Conservation (phyloP, 2,329 filamentous ascomycete species). For the Cercospora canescens region DNA sequence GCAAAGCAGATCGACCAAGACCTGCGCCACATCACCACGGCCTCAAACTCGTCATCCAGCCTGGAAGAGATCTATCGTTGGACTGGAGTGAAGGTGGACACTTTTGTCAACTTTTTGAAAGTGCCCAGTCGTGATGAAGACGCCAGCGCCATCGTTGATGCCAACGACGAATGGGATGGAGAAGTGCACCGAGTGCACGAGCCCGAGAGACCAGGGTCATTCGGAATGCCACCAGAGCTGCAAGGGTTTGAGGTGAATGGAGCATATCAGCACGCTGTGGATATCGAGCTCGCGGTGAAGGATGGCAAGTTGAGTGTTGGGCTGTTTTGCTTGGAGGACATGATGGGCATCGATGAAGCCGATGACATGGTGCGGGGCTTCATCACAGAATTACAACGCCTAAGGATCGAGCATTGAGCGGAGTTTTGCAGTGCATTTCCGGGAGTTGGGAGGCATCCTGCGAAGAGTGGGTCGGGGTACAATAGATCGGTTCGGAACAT, state of each 20-base stretch:
- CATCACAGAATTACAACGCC: constrained; percentile 23
- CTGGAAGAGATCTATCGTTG: constrained; percentile 72
- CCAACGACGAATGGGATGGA: constrained; percentile 24
- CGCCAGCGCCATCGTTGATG: constrained; percentile 24
- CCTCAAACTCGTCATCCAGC: constrained; percentile 58
- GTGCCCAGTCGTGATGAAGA: constrained; percentile 41
- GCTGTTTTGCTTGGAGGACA: constrained; percentile 50
- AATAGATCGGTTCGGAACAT: not conserved
- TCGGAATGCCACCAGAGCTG: constrained; percentile 21
- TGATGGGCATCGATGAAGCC: constrained; percentile 43
- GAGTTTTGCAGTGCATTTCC: not conserved
- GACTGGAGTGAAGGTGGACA: constrained; percentile 70
- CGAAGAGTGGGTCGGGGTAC: not conserved
- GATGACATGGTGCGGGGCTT: constrained; percentile 40
- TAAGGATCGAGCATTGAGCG: not conserved
- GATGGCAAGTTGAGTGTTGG: constrained; percentile 52
- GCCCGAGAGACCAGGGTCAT: constrained; percentile 8
- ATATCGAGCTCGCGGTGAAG: constrained; percentile 56
- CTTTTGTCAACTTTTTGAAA: constrained; percentile 79
- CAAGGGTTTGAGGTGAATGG: constrained; percentile 7
- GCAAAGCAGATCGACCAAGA: constrained; percentile 68
- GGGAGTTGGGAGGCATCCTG: not conserved
- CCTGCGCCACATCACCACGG: constrained; percentile 60
- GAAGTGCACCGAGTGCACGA: constrained; percentile 17
- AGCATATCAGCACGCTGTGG: constrained; percentile 51